phyloP scores from a whole-genome alignment of 148 eudicot genomes.

The Pharnaceum exiguum region DNA sequence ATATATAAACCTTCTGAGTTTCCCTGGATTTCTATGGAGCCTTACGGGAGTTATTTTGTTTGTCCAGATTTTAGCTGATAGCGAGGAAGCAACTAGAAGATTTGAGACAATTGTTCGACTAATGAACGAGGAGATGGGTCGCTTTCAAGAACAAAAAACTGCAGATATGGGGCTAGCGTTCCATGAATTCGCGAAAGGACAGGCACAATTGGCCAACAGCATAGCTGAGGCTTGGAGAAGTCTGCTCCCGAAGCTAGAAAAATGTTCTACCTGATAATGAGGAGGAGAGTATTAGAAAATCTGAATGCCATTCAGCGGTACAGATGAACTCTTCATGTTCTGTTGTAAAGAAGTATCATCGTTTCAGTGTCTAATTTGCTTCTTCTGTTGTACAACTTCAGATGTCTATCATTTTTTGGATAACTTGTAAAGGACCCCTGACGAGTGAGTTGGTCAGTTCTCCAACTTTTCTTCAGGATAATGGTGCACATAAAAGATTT shows the following conservation, averaged over 20 bases:
- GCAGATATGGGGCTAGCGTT: conserved; percentile 87
- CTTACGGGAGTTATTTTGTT: conserved; percentile 1
- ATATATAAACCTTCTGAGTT: background rate
- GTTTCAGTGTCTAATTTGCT: background rate
- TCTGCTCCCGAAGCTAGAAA: conserved; percentile 90
- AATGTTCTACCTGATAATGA: conserved; percentile 49
- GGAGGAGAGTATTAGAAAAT: background rate
- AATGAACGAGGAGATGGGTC: conserved; percentile 81
- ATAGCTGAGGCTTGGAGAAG: conserved; percentile 91
- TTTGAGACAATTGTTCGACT: conserved; percentile 67
- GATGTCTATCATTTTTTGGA: background rate
- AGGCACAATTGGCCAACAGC: conserved; percentile 71
- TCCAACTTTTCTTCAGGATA: background rate
- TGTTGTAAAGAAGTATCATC: conserved; percentile 12
- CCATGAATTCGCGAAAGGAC: conserved; percentile 97
- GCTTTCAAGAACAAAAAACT: conserved; percentile 92
- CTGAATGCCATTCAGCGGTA: conserved; percentile 12
- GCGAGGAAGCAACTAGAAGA: conserved; percentile 74
- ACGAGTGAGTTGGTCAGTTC: background rate
- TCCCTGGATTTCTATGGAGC: conserved; percentile 8
- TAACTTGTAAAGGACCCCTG: conserved; percentile 4
- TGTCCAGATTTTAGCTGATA: conserved; percentile 74
- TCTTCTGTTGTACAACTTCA: background rate
- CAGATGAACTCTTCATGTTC: conserved; percentile 7
- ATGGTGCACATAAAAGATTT: conserved; percentile 8